Percentiles rank a stretch among this genome's conserved stretches.
phyloP scores from a whole-genome alignment of 139 green algal genomes.

The Trebouxia sp. region DNA sequence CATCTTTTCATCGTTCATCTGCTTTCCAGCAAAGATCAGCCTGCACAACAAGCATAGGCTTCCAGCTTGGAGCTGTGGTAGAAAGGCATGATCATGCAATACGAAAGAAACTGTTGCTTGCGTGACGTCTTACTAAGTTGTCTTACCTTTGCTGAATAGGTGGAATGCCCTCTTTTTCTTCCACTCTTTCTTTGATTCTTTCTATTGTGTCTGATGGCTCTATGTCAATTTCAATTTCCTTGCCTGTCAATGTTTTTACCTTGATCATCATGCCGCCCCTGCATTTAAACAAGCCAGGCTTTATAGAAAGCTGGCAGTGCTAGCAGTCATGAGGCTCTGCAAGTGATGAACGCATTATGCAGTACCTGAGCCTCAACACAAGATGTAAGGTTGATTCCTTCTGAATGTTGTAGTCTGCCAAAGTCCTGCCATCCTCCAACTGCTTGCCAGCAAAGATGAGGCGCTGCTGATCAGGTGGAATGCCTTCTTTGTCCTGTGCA shows the following conservation, averaged over 20 bases:
- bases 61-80: too few relatives aligned
- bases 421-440: conserved; percentile 81
- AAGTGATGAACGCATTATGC: neutral
- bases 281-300: neutral
- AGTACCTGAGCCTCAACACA: conserved; percentile 85
- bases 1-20: conserved; percentile 99
- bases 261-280: conserved; percentile 84
- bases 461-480: conserved; percentile 81
- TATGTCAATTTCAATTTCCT: conserved; percentile 99
- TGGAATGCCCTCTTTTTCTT: conserved; percentile 99
- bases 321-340: neutral
- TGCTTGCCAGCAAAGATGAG: conserved; percentile 90
- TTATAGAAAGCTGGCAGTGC: neutral
- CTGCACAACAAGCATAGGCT: conserved; percentile 41
- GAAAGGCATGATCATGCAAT: neutral
- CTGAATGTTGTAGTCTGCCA: conserved; percentile 91
- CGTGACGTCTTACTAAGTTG: neutral
- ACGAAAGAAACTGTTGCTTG: neutral
- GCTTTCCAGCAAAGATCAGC: conserved; percentile 96
- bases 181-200: conserved; percentile 98
- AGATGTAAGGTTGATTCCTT: conserved; percentile 95
- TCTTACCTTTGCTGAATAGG: conserved; percentile 94
- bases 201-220: conserved; percentile 97
- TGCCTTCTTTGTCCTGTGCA: conserved; percentile 44
- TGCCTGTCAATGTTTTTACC: conserved; percentile 98